These are phyloP conservation scores for Nannochloropsis oceanica DNA, from an alignment of 108 stramenopile genomes.

Conservation along the genomic window DNA sequence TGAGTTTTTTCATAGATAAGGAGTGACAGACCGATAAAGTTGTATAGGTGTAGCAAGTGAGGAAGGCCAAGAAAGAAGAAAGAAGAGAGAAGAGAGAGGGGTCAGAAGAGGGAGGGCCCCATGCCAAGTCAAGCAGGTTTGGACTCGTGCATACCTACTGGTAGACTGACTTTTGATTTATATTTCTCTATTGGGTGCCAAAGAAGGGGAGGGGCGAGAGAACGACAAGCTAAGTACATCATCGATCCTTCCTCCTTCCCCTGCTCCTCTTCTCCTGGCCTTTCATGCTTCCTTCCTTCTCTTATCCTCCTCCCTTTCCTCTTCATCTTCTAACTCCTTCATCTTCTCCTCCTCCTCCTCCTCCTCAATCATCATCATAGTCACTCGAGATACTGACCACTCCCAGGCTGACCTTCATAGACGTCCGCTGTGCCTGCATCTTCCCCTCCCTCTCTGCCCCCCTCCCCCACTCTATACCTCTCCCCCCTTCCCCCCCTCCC, in stretches of 20 bases:
- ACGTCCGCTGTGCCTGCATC: background rate
- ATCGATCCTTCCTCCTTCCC: too few species aligned
- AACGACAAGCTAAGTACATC: too few species aligned
- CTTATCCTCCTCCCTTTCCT: too few species aligned
- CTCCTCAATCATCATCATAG: background rate
- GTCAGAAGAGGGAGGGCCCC: background rate
- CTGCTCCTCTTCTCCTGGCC: too few species aligned
- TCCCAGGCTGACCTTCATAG: background rate
- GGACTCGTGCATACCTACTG: too few species aligned
- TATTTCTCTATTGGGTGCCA: too few species aligned
- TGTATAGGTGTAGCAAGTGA: background rate
- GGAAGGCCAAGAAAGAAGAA: background rate
- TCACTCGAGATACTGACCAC: too few species aligned
- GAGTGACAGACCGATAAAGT: background rate
- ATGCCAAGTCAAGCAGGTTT: too few species aligned
- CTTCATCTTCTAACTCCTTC: background rate
- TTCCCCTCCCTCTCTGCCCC: background rate
- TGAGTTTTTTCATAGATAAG: background rate
- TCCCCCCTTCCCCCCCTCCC: background rate
- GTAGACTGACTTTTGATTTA: too few species aligned
- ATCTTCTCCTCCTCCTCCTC: background rate
- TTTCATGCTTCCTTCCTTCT: too few species aligned
- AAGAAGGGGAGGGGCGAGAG: too few species aligned
- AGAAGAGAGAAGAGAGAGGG: background rate
- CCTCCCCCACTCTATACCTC: background rate